These are phyloP conservation scores for Zygotorulaspora danielsina DNA, from an alignment of 805 yeast genomes.

Conservation along the genomic window DNA sequence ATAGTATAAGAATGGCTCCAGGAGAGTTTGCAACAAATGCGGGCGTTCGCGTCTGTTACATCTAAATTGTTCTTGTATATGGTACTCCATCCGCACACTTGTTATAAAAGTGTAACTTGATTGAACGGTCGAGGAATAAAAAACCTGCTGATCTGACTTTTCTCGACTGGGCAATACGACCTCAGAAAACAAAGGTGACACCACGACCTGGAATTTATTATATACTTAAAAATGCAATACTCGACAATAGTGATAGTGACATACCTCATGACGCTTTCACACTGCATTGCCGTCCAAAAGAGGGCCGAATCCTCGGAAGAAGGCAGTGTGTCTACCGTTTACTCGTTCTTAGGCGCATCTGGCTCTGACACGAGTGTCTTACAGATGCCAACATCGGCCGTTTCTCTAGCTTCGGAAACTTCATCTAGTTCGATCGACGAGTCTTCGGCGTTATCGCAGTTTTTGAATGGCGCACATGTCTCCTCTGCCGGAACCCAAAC, in stretches of 20 bases:
- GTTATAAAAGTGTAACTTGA: too few relatives aligned
- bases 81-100: too few relatives aligned
- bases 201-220: too few relatives aligned
- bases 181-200: too few relatives aligned
- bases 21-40: too few relatives aligned
- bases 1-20: too few relatives aligned
- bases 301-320: neutral
- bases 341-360: constrained; percentile 13
- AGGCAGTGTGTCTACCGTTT: constrained; percentile 9
- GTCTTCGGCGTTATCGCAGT: constrained; percentile 15
- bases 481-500: neutral
- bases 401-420: neutral
- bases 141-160: too few relatives aligned
- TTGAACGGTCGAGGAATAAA: too few relatives aligned
- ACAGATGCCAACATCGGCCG: constrained; percentile 12
- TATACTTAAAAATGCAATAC: neutral
- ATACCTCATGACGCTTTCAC: neutral
- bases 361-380: constrained; percentile 10
- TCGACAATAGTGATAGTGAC: neutral
- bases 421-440: constrained; percentile 10
- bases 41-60: too few relatives aligned
- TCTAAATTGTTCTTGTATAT: too few relatives aligned
- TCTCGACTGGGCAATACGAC: too few relatives aligned
- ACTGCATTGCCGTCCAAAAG: neutral
- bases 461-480: constrained; percentile 8